Evolutionary conservation across 169 alveolate species (phyloP), one percentile per base, ranked within the genome.

Genomic region (Plasmodium knowlesi): DNA sequence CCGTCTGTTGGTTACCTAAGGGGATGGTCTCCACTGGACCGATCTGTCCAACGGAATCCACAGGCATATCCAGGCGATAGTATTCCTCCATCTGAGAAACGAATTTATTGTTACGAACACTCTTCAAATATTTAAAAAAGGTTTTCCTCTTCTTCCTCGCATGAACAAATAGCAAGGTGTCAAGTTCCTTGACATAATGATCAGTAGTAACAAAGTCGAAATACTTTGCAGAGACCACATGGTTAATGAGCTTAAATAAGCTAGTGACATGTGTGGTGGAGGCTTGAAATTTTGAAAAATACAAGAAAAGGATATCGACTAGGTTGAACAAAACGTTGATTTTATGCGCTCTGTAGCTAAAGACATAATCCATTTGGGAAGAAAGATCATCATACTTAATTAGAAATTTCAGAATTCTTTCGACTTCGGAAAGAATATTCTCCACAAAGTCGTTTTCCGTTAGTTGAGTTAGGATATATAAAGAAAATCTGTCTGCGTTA

Each of bases 281-380:
- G 5, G 95, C 95, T 28, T 91, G 95, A 72, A 81, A 91, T 81
- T 91, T 91, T 0, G 95, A 46, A 91, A 30, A 91, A 81, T 91
- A 91, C 30, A 81, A 76, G 80, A 91, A 91, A 2, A 91, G 54
- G 9, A 91, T 16, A 91, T 91, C 95, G 2, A 91, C 25, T 22
- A 91, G 76, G 57, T 91, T 91, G 81, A 91, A 91, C 8, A 91
- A 71, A 2, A 91, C 83, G 73, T 91, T 91, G 0, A 91, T 80
- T 70, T 91, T 91, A 70, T 91, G 95, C 9, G 92, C 57, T 71
- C 72, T 91, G 61, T 91, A 91, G 50, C 76, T 91, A 43, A 81
- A 81, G 2, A 81, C 92, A 54, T 81, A 82, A 39, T 81, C 92
- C 2, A 71, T 70, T 71, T 91, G 43, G 1, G 46, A 78, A 81